Evolutionary conservation across 139 green algal genomes (phyloP), one percentile per base, ranked within the genome.

Genomic region (Tetratostichococcus sp.): DNA sequence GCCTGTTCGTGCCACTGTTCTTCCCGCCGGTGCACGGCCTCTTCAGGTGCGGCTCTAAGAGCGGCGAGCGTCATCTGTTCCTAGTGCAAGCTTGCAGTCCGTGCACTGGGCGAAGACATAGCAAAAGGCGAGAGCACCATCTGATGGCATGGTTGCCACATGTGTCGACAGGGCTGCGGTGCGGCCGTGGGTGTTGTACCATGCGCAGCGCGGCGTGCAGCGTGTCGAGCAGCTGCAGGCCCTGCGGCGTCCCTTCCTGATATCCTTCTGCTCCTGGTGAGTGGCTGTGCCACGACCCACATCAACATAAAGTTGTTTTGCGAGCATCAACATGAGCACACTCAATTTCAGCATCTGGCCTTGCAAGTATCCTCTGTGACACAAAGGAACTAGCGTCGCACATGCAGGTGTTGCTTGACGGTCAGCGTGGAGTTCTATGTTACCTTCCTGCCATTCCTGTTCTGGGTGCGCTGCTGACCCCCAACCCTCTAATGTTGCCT

Each of bases 381-480:
- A n/a, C n/a, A n/a, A n/a, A n/a, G n/a, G 39, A 11, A 50, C 39
- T 50, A 50, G 39, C 43, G 69, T 25, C 30, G 59, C 73, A 65
- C 58, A 39, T 79, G 79, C 74, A 79, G 83, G 43, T 83, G 77
- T 62, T 87, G 77, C 30, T 70, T 73, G 28, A 66, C 79, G n/a
- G 75, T 80, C 73, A 77, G 79, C 69, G 82, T 87, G 33, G 39
- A 43, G 30, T 69, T 35, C 21, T 69, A 34, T 8, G 65, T 35
- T 8, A 69, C 14, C 25, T 69, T 69, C 65, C 65, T 69, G 25
- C 65, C 50, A 5, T 8, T 26, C 21, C 25, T 89, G 80, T 69
- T 87, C 83, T 6, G 80, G 79, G 67, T 87, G 72, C 25, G 59
- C n/a, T n/a, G n/a, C n/a, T n/a, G n/a, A n/a, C n/a, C n/a, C n/a